Base-by-base conservation (phyloP, 1,284 basidiomycete genomes). In the Heterobasidion parviporum region DNA sequence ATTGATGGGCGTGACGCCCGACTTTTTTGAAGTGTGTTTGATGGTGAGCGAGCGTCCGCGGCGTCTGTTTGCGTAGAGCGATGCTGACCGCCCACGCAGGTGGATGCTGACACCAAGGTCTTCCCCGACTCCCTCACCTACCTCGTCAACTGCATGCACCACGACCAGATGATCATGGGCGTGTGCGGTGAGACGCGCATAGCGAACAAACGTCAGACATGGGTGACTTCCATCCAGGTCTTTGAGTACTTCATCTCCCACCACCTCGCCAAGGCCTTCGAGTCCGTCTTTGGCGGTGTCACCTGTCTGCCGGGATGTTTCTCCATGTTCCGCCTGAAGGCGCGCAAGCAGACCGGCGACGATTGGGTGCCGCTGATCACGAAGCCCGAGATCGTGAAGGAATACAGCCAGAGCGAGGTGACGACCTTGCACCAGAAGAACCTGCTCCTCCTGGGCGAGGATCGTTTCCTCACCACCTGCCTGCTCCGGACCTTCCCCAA, bases 161-260 rank as follows among this genome's bases (percentile, higher is more conserved):
- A 97, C 69, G 97, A 99, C 72, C 92, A 90, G 65, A 84, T 94
- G 81, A 95, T 99, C 70, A 99, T 99, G 97, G 97, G 97, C 43
- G 91, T 95, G 18, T 99, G 97, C 67, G 97, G 97, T 54, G 97
- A 99, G 72, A 99, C 97, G 2, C 87, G 95, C 16, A 98, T 99
- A 72, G 92, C 93, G 53, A 99, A 99, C 81, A 99, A 99, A 70
- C 85, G 93, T 47, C 85, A 94, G 62, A 93, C 92, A 15, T 99
- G 97, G 97, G 94, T 99, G 34, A 99, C 97, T 1, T 86, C 89
- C 48, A 99, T 99, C 64, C 97, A 99, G 70, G 94, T 95, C 16
- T 98, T 94, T 72, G 95, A 98, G 68, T 99, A 99, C 74, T 99
- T 98, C 73, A 98, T 99, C 68, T 98, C 95, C 38, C 97, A 99